Evolutionary conservation across 1,284 basidiomycete species (phyloP), one percentile per base, ranked within the genome.

Genomic region (Earliella scabrosa): DNA sequence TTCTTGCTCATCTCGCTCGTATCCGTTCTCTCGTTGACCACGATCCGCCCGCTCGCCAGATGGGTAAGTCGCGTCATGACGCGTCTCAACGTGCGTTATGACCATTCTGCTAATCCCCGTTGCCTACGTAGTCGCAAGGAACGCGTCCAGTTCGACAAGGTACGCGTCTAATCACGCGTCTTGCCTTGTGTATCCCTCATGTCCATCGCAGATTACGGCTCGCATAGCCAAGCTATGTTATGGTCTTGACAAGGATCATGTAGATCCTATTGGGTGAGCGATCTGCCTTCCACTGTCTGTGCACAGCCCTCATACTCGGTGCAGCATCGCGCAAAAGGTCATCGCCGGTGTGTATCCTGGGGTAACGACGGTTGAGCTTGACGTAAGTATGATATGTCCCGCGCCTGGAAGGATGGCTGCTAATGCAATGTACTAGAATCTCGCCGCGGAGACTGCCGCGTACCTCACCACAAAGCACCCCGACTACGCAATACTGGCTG

Each of bases 401-500:
- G n/a, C n/a, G n/a, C n/a, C n/a, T n/a, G n/a, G n/a, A n/a, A n/a
- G n/a, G n/a, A n/a, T n/a, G n/a, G n/a, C n/a, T n/a, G n/a, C n/a
- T n/a, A n/a, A n/a, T n/a, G n/a, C n/a, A n/a, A n/a, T n/a, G n/a
- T n/a, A n/a, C n/a, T 54, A 95, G 91, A 97, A 95, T 72, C 87
- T 97, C 44, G 93, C 94, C 1, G 93, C 96, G 5, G 95, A 99
- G 78, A 99, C 97, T 3, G 95, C 97, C 18, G 97, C 97, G 1
- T 98, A 92, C 75, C 88, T 98, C 65, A 98, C 97, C 2, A 98
- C 97, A 29, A 93, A 92, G 66, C 95, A 97, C 72, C 96, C 96
- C 11, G 97, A 99, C 74, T 99, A 99, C 68, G 97, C 97, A 27
- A 90, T 99, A 59, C 92, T 99, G 56, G 97, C 97, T 11, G 97